These are phyloP conservation scores for Xerocomus subilludens DNA, from an alignment of 1,284 basidiomycete genomes.

Conservation along the genomic window DNA sequence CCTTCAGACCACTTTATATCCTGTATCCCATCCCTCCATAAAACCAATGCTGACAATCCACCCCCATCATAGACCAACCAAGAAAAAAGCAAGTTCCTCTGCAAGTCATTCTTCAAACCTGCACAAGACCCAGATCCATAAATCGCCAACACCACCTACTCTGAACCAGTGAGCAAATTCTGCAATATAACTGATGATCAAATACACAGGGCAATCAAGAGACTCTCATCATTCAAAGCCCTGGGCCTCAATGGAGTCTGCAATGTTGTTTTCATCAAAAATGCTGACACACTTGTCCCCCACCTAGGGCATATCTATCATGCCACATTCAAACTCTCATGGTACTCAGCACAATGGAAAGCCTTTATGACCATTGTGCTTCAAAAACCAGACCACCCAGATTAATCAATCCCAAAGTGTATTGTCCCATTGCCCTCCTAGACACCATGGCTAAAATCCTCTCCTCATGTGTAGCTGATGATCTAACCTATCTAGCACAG, in stretches of 20 bases:
- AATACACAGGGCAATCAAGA: not conserved
- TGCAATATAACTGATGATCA: not conserved
- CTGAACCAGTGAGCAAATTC: not conserved
- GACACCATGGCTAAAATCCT: slow-evolving; percentile 16
- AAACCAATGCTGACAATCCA: not conserved
- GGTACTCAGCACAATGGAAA: slow-evolving; percentile 1
- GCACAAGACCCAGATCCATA: not conserved
- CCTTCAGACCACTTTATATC: not conserved
- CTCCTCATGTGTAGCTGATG: not conserved
- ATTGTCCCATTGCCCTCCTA: not conserved
- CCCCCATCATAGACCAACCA: not conserved
- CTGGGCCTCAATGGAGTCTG: not conserved
- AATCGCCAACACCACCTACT: not conserved
- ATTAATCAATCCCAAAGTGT: not conserved
- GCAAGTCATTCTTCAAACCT: not conserved
- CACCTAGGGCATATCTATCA: not conserved
- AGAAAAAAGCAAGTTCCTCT: not conserved
- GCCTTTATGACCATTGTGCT: not conserved
- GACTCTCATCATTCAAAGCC: not conserved
- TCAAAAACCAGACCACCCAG: not conserved
- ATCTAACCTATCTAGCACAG: not conserved
- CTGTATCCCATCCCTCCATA: not conserved
- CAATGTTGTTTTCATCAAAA: not conserved
- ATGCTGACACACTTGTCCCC: not conserved
- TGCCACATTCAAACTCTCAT: not conserved